phyloP scores from a whole-genome alignment of 225 moss, liverwort and hornwort species.

The Lunularia cruciata region DNA sequence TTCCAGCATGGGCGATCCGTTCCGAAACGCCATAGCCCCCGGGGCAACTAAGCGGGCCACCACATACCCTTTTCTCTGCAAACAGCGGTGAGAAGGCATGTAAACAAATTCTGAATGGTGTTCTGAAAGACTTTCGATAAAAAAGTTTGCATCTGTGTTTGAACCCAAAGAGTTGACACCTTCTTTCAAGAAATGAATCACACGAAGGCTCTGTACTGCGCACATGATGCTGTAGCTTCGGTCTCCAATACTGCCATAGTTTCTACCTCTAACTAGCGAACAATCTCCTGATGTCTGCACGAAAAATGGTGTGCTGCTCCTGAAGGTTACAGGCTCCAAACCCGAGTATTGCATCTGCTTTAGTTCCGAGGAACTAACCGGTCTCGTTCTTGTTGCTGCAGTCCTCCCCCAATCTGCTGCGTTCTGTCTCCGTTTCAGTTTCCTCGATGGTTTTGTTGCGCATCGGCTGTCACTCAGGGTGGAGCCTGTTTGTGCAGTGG shows the following conservation, averaged over 20 bases:
- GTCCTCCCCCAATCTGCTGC: too few relatives aligned
- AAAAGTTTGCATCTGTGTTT: slow-evolving; percentile 29
- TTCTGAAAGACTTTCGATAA: slow-evolving; percentile 37
- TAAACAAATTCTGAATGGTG: slow-evolving; percentile 46
- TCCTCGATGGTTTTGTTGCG: too few relatives aligned
- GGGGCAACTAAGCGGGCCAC: slow-evolving; percentile 35
- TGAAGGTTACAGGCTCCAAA: slow-evolving; percentile 42
- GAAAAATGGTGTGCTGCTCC: slow-evolving; percentile 45
- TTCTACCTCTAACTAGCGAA: slow-evolving; percentile 23
- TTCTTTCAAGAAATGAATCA: slow-evolving; percentile 46
- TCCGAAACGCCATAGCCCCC: slow-evolving; percentile 31
- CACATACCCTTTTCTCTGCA: slow-evolving; percentile 41
- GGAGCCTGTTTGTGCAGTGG: neutral
- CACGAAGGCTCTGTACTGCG: slow-evolving; percentile 26
- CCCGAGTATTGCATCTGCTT: slow-evolving; percentile 35
- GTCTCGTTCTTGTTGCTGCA: too few relatives aligned
- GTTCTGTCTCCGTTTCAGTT: too few relatives aligned
- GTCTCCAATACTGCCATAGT: neutral
- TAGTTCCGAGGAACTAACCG: neutral
- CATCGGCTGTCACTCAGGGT: too few relatives aligned
- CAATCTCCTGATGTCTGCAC: slow-evolving; percentile 40
- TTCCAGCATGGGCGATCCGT: slow-evolving; percentile 35
- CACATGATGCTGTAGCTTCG: slow-evolving; percentile 34
- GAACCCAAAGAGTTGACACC: slow-evolving; percentile 49
- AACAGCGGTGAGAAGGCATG: slow-evolving; percentile 47